These are phyloP conservation scores for Elongisporangium senticosum DNA, from an alignment of 352 stramenopile species.

Conservation along the genomic window DNA sequence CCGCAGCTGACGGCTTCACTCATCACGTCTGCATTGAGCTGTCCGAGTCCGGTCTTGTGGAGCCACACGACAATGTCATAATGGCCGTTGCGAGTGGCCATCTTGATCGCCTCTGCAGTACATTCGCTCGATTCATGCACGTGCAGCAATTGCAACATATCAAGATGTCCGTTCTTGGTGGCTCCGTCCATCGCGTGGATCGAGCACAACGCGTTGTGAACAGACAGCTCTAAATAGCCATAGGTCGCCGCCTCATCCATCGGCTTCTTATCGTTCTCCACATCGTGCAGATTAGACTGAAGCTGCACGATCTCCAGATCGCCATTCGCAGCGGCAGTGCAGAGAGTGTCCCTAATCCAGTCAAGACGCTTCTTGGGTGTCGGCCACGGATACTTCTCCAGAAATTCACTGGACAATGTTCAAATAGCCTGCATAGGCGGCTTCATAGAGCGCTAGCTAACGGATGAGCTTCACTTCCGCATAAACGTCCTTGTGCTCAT, in stretches of 20 bases:
- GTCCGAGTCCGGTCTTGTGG: background rate
- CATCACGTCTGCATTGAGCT: background rate
- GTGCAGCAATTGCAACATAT: conserved; percentile 49
- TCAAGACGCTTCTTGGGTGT: background rate
- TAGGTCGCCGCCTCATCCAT: conserved; percentile 50
- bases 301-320: conserved; percentile 43
- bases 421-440: background rate
- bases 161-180: conserved; percentile 32
- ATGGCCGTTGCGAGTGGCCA: background rate
- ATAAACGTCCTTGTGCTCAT: background rate
- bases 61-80: background rate
- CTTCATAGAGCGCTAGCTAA: background rate
- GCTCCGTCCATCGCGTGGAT: conserved; percentile 42
- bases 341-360: background rate
- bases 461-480: background rate
- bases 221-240: conserved; percentile 45
- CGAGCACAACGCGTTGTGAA: conserved; percentile 28
- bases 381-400: background rate
- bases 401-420: background rate
- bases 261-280: conserved; percentile 26
- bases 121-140: conserved; percentile 3
- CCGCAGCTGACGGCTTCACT: background rate
- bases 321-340: conserved; percentile 27
- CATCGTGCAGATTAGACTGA: conserved; percentile 24
- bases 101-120: background rate